Conservation (phyloP, 2,329 filamentous ascomycete genomes). For the Chaetoscypha palmicola region DNA sequence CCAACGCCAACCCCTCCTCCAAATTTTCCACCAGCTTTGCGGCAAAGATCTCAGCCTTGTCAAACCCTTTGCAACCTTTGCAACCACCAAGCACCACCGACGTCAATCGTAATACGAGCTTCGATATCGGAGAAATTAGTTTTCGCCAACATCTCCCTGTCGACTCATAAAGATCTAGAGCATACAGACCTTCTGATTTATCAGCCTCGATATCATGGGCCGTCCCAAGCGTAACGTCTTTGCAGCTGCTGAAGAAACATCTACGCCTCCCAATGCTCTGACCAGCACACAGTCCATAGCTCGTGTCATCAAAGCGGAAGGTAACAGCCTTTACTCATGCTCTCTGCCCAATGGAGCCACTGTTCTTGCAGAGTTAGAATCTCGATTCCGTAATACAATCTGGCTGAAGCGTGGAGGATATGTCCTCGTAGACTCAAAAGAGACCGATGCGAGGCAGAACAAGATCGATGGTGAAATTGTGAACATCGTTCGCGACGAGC, state of each 20-base stretch:
- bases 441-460: conserved; percentile 60
- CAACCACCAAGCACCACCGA: too few species aligned
- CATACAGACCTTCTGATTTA: too few species aligned
- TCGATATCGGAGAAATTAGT: too few species aligned
- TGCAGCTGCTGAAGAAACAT: conserved; percentile 67
- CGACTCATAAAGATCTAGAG: too few species aligned
- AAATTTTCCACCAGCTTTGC: too few species aligned
- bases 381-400: conserved; percentile 83
- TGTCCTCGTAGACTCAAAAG: conserved; percentile 70
- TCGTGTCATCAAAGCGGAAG: conserved; percentile 72
- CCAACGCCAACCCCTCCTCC: too few species aligned
- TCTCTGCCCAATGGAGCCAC: conserved; percentile 59
- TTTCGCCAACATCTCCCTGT: too few species aligned
- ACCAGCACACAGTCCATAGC: conserved; percentile 62
- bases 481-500: conserved; percentile 88
- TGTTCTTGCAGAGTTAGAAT: conserved; percentile 72
- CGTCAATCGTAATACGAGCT: too few species aligned
- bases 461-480: conserved; percentile 84
- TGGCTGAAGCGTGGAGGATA: conserved; percentile 89
- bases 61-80: too few species aligned
- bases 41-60: not conserved
- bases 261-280: conserved; percentile 51
- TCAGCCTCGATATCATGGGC: conserved; percentile 45
- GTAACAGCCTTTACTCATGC: conserved; percentile 83
- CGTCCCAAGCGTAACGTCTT: conserved; percentile 70